Percentiles rank a stretch among this genome's conserved stretches.
Conservation (phyloP, 164 flowering plant species). For the Annona squamosa region DNA sequence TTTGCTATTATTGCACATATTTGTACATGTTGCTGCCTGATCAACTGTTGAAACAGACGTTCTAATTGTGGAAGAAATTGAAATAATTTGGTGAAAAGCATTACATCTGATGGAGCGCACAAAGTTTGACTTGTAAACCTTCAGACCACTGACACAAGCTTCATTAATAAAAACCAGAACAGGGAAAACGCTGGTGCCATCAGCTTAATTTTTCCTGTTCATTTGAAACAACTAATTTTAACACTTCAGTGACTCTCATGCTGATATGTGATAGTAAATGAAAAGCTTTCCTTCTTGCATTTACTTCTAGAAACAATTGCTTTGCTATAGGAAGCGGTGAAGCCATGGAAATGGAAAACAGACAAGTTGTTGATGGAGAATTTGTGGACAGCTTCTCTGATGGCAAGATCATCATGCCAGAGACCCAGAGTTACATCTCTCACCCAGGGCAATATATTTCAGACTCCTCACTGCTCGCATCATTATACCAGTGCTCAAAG, state of each 20-base stretch:
- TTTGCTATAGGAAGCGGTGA: constrained; percentile 8
- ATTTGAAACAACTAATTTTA: not conserved
- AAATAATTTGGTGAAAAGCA: too few relatives aligned
- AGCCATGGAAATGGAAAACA: constrained; percentile 12
- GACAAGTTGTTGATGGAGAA: constrained; percentile 17
- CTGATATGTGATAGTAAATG: not conserved
- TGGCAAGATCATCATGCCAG: constrained; percentile 15
- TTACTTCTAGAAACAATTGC: not conserved
- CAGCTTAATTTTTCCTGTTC: too few relatives aligned
- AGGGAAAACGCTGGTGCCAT: too few relatives aligned
- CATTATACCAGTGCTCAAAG: constrained; percentile 24
- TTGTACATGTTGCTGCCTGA: too few relatives aligned
- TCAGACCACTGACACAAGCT: too few relatives aligned
- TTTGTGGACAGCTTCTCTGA: constrained; percentile 13
- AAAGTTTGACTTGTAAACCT: too few relatives aligned
- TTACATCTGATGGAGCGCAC: too few relatives aligned
- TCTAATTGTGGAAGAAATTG: too few relatives aligned
- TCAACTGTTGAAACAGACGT: too few relatives aligned
- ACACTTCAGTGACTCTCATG: not conserved
- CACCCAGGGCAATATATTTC: constrained; percentile 23
- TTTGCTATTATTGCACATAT: too few relatives aligned
- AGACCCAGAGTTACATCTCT: constrained; percentile 7
- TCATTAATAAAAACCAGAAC: too few relatives aligned
- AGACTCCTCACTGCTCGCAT: constrained; percentile 34
- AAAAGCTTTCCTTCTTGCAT: not conserved